Base-by-base conservation (phyloP, 208 protist genomes). In the Leishmania arabica region DNA sequence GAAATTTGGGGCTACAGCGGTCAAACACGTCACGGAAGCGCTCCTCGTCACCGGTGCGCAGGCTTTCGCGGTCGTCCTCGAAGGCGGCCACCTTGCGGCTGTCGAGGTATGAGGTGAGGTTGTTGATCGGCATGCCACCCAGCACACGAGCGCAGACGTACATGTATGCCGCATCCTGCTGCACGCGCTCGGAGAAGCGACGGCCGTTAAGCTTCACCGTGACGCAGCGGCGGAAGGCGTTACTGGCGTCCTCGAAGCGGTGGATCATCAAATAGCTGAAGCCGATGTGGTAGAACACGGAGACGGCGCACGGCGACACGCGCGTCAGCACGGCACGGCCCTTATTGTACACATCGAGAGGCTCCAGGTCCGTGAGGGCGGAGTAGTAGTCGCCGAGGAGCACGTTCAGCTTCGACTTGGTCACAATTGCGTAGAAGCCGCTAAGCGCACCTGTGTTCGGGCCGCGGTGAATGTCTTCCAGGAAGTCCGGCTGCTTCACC, bases 261-360 rank as follows among this genome's bases (percentile, higher is more conserved):
- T 91, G 93, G 76, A 98, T 89, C 95, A 96, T 98, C 31, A 98
- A 88, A 84, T 98, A 98, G 86, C 93, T 93, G 89, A 98, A 96
- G 70, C 95, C 95, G 79, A 98, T 83, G 84, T 96, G 85, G 84
- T 95, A 98, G 65, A 95, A 84, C 27, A 98, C 80, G 51, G 95
- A 96, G 27, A 96, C 89, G 79, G 92, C 85, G 51, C 93, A 92
- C 4, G 92, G 92, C n/a, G 83, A 80, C 37, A 96, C 91, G 45
- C 87, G 86, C 74, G 90, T 82, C 58, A 96, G 84, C 74, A 95
- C 88, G n/a, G 73, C 73, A 74, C 84, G 83, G 76, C 93, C 92
- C 74, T 82, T 86, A 78, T 89, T 91, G 82, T 93, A 95, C 72
- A 96, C 84, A 80, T 96, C 91, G 42, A 97, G 84, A 19, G 86